Evolutionary conservation across 2,329 filamentous ascomycete genomes (phyloP).

Genomic region (Diaporthe destruens): DNA sequence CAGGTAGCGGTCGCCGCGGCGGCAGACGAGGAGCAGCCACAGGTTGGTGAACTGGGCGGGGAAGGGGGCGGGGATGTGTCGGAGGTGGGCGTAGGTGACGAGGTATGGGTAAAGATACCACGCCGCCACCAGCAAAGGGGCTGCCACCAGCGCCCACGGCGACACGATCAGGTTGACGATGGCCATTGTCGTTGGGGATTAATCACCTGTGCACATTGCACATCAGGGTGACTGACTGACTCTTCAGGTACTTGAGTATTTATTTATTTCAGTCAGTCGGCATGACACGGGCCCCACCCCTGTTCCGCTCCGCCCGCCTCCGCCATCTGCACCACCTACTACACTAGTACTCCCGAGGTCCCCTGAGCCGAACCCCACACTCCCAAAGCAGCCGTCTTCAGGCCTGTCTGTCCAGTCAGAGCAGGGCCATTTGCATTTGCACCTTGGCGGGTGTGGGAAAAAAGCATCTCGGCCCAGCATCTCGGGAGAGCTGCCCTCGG

Average conservation of each 20-base stretch:
- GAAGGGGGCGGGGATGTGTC: conserved; percentile 72
- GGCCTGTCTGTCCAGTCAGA: conserved; percentile 4
- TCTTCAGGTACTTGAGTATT: conserved; percentile 4
- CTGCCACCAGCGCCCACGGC: conserved; percentile 60
- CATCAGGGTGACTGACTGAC: too few relatives aligned
- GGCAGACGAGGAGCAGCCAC: conserved; percentile 79
- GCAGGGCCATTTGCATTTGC: not conserved
- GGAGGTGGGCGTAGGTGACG: conserved; percentile 63
- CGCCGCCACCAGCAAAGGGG: conserved; percentile 61
- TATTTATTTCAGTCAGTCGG: too few relatives aligned
- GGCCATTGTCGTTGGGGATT: conserved; percentile 53
- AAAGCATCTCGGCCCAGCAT: not conserved
- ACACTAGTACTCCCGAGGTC: too few relatives aligned
- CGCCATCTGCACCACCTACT: not conserved
- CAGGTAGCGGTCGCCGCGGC: conserved; percentile 74
- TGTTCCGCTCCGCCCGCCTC: conserved; percentile 4
- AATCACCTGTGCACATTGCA: too few relatives aligned
- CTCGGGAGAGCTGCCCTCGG: not conserved
- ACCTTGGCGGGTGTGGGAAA: not conserved
- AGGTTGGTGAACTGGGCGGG: conserved; percentile 78
- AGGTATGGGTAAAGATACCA: conserved; percentile 73
- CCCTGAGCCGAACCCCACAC: conserved; percentile 19
- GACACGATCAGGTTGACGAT: conserved; percentile 53
- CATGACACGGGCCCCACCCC: not conserved
- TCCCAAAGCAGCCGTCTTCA: not conserved